Percentiles rank a stretch among this genome's conserved stretches.
These are phyloP conservation scores for Leishmania lainsoni DNA, from an alignment of 208 protist species.

Conservation along the genomic window DNA sequence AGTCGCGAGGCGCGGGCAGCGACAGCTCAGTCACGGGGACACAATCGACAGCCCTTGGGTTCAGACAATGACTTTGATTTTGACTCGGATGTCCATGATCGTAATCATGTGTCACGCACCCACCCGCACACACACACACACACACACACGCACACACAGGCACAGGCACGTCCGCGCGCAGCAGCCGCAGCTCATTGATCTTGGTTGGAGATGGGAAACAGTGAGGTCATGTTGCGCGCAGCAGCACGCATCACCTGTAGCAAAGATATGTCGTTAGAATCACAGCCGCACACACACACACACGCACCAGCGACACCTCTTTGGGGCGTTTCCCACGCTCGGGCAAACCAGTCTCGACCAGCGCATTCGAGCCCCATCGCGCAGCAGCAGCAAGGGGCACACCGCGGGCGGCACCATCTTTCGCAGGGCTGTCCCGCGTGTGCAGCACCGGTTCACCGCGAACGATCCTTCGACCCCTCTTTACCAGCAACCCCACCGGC, in stretches of 20 bases:
- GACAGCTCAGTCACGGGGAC: too few species aligned
- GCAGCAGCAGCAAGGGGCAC: not conserved
- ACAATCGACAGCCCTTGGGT: not conserved
- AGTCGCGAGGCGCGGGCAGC: too few species aligned
- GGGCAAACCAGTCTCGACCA: conserved; percentile 31
- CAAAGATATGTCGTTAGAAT: conserved; percentile 52
- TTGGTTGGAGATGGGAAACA: conserved; percentile 44
- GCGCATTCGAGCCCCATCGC: conserved; percentile 55
- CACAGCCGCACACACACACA: conserved; percentile 23
- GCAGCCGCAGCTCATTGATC: conserved; percentile 40
- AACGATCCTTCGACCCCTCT: too few species aligned
- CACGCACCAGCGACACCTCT: conserved; percentile 19
- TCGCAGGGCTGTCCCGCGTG: too few species aligned
- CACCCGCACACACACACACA: conserved; percentile 11
- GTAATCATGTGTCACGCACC: conserved; percentile 28
- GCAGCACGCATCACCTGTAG: conserved; percentile 41
- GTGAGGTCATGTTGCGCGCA: conserved; percentile 40
- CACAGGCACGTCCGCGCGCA: not conserved
- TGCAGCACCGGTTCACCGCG: too few species aligned
- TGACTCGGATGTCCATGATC: conserved; percentile 34
- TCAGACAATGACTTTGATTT: conserved; percentile 29
- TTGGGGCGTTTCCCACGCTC: conserved; percentile 64
- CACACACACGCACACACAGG: conserved; percentile 7
- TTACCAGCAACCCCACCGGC: too few species aligned
- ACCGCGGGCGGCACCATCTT: too few species aligned